These are phyloP conservation scores for Backusella luteola DNA, from an alignment of 192 early-diverging fungal genomes.

Conservation along the genomic window DNA sequence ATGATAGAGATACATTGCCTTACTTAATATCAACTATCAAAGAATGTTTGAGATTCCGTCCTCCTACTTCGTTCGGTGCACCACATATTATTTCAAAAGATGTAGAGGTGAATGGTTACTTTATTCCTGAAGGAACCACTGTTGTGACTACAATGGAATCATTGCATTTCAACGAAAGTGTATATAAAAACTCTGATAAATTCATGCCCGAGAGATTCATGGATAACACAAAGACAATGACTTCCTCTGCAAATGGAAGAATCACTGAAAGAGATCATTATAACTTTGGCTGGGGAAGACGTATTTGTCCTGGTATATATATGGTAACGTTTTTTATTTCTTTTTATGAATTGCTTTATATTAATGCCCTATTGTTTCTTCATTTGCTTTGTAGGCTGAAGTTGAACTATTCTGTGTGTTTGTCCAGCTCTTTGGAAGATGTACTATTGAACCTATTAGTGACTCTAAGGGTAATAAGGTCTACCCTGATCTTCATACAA, in stretches of 20 bases:
- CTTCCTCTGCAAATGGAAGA: slow-evolving; percentile 12
- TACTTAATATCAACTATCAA: slow-evolving; percentile 9
- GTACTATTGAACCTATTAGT: slow-evolving; percentile 2
- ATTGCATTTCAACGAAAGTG: slow-evolving; percentile 34
- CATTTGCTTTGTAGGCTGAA: background rate
- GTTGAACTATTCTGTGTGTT: background rate
- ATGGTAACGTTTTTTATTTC: background rate
- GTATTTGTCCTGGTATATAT: slow-evolving; percentile 11
- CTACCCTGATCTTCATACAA: background rate
- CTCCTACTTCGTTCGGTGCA: slow-evolving; percentile 12
- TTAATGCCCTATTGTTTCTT: background rate
- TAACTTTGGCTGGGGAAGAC: slow-evolving; percentile 28
- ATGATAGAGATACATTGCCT: slow-evolving; percentile 8
- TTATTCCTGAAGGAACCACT: slow-evolving; percentile 47
- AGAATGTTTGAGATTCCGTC: slow-evolving; percentile 21
- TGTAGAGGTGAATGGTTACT: slow-evolving; percentile 38
- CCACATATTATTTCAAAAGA: slow-evolving; percentile 21
- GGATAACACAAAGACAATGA: background rate
- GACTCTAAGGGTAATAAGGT: background rate
- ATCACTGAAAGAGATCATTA: slow-evolving; percentile 7
- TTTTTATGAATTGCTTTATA: too few species aligned
- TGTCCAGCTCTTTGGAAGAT: background rate
- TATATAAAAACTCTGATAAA: slow-evolving; percentile 41
- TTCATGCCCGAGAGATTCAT: slow-evolving; percentile 47
- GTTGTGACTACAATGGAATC: slow-evolving; percentile 50